Evolutionary conservation across 176 grass and related monocot species (phyloP), one percentile per base, ranked within the genome.

Genomic region (Oryza glumipatula): DNA sequence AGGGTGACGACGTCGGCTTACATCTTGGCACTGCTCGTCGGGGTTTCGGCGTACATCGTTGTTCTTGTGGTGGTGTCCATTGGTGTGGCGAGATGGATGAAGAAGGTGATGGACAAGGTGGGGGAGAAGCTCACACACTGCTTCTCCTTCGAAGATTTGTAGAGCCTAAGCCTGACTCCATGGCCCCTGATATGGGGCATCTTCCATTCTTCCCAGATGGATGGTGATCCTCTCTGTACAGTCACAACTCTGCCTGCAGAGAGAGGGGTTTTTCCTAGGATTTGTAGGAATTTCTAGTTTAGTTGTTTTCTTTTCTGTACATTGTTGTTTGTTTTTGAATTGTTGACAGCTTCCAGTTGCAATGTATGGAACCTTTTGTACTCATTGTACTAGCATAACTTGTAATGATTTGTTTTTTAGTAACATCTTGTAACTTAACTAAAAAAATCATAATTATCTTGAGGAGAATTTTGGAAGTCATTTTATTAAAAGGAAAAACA

Each of bases 21-120:
- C 48, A 71, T 94, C 74, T 33, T 91, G 54, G 78, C 84, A 12
- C 19, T 94, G 16, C 77, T 91, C n/a, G 36, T 89, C 4, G 86
- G 73, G 2, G 92, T 94, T 28, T 91, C 87, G 12, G 48, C 32
- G 1, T 86, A 91, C 81, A 85, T 88, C 28, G 54, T 68, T 23
- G 77, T 76, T 69, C 82, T 85, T 11, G 82, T 77, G 0, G 12
- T 89, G 7, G 77, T 76, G 11, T 85, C 82, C 48, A 35, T 71
- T 24, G 88, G 88, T 1, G 6, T 85, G 4, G 72, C 78, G 0
- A 43, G 35, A 68, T 44, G 78, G 83, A 16, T 89, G 43, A 71
- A 49, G 23, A 9, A 30, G 22, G 39, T 28, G 44, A 54, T 65
- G 52, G 17, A 77, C 78, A 0, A 26, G 32, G 1, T 85, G 44